phyloP scores from a whole-genome alignment of 1,284 basidiomycete species.

The Rhizoctonia solani region DNA sequence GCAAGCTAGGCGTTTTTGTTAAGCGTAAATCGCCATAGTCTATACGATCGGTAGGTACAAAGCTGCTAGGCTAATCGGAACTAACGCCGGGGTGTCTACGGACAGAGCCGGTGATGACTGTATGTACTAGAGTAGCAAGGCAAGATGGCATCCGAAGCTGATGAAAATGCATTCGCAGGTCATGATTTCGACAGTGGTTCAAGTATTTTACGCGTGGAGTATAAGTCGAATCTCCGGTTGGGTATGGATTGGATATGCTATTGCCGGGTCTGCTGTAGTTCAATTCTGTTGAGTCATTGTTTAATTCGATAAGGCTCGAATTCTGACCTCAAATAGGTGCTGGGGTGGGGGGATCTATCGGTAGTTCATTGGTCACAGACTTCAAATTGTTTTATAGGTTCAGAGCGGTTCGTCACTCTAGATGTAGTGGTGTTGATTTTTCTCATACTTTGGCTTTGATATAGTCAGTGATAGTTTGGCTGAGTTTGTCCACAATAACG shows the following conservation, averaged over 20 bases:
- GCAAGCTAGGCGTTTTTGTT: too few species aligned
- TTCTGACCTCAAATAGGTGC: conserved; percentile 40
- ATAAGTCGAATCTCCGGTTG: conserved; percentile 6
- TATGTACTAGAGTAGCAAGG: too few species aligned
- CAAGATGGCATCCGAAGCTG: neutral
- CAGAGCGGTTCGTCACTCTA: conserved; percentile 40
- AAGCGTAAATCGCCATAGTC: too few species aligned
- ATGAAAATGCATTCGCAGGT: neutral
- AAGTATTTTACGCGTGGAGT: conserved; percentile 25
- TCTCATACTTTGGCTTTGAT: too few species aligned
- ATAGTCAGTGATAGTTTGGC: conserved; percentile 42
- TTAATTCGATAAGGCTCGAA: neutral
- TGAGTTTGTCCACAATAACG: conserved; percentile 42
- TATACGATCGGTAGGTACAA: too few species aligned
- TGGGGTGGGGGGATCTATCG: conserved; percentile 46
- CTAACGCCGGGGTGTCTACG: too few species aligned
- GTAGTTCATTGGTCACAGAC: conserved; percentile 44
- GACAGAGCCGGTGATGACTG: too few species aligned
- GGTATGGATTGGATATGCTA: neutral
- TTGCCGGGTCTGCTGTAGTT: conserved; percentile 9
- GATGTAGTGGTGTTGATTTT: neutral
- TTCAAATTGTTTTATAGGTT: conserved; percentile 46
- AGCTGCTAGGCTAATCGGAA: too few species aligned
- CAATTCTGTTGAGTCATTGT: neutral
- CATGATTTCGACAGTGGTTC: conserved; percentile 19